These are phyloP conservation scores for Geotrichum reessii DNA, from an alignment of 1,139 yeast species.

Conservation along the genomic window DNA sequence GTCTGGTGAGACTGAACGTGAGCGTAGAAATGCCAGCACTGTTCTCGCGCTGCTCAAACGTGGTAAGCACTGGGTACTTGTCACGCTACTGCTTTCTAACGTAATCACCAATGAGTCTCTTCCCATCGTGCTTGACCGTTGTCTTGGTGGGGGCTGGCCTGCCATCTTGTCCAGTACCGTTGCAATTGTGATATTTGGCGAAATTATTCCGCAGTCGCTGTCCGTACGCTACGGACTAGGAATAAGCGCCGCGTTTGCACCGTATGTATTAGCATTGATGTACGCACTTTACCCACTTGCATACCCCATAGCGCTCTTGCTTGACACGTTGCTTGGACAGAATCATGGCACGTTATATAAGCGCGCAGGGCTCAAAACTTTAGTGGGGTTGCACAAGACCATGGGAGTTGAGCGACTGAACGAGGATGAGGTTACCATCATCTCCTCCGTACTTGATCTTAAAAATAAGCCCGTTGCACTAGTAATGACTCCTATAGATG, in stretches of 20 bases:
- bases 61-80: constrained; percentile 98
- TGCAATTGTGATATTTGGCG: constrained; percentile 91
- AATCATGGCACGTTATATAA: constrained; percentile 95
- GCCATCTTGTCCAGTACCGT: constrained; percentile 92
- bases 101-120: constrained; percentile 93
- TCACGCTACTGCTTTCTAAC: constrained; percentile 69
- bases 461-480: constrained; percentile 82
- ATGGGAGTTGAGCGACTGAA: constrained; percentile 83
- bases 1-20: constrained; percentile 52
- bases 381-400: constrained; percentile 86
- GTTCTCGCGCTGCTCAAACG: constrained; percentile 67
- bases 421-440: constrained; percentile 93
- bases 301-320: constrained; percentile 75
- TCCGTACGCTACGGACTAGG: constrained; percentile 90
- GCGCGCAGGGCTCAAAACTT: constrained; percentile 85
- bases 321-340: constrained; percentile 83
- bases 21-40: constrained; percentile 61
- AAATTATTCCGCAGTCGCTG: constrained; percentile 89
- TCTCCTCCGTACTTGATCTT: constrained; percentile 86
- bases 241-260: constrained; percentile 85
- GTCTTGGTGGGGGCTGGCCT: constrained; percentile 97
- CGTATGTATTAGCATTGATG: constrained; percentile 81
- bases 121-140: constrained; percentile 87
- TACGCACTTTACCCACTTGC: constrained; percentile 88
- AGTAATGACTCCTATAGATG: constrained; percentile 91